Evolutionary conservation across 1,284 basidiomycete species (phyloP), one percentile per base, ranked within the genome.

Genomic region (Somion occarium): DNA sequence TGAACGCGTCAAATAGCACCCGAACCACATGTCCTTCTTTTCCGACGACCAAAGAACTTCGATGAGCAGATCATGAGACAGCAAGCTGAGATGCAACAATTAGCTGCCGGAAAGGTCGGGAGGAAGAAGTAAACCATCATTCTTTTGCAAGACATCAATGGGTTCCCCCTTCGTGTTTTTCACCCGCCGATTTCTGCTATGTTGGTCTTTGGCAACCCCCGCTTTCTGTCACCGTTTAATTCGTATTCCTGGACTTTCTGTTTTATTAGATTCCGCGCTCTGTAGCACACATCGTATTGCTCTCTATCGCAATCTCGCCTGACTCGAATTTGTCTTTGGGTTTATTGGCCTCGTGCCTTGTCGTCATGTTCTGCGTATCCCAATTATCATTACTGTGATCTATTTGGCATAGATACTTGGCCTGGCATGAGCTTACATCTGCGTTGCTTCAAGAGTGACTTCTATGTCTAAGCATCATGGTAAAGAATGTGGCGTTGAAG

Each of bases 11-110:
- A 48, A 45, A n/a, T 57, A 93, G 91, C 88, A 43, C 91, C 91
- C 15, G 91, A 93, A 66, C 91, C 91, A 5, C 90, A 93, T 62
- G 88, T 91, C 44, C 74, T 92, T 5, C 81, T 91, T 49, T 91
- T 91, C 67, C 80, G 89, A 57, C 82, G 88, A 50, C 63, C 75
- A 11, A 85, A 83, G 72, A 82, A 83, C 64, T 87, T 77, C 54
- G 78, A 69, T 45, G 53, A 59, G 47, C 61, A 61, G 51, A 59
- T 54, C 45, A 63, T 51, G 54, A 65, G 51, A 59, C 56, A 55
- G 49, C 53, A 59, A 18, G 48, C 48, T 34, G 37, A 52, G 46
- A 56, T 57, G 43, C n/a, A n/a, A n/a, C 23, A 39, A 20, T 64
- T 60, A 27, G 53, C 53, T 7, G 62, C 55, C 11, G 56, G 54